These are phyloP conservation scores for Articulospora tetracladia DNA, from an alignment of 495 filamentous ascomycete species.

Conservation along the genomic window DNA sequence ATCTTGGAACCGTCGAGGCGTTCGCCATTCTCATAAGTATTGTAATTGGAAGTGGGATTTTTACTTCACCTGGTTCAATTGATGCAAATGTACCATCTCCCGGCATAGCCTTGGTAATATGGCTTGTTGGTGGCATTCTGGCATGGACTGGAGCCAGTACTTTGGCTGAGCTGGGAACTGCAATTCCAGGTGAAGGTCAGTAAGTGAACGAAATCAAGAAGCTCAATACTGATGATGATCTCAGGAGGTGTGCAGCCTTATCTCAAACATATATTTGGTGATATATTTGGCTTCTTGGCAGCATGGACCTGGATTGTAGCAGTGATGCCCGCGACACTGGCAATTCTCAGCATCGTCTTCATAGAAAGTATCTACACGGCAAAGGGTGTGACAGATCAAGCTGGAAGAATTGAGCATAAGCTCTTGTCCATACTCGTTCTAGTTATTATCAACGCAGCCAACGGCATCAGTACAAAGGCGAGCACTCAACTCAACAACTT, in stretches of 20 bases:
- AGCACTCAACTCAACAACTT: constrained; percentile 50
- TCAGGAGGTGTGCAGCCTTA: constrained; percentile 50
- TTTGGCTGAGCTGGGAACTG: constrained; percentile 51
- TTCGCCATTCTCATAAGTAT: constrained; percentile 54
- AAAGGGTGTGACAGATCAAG: constrained; percentile 38
- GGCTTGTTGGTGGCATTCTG: constrained; percentile 48
- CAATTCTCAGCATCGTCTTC: constrained; percentile 56
- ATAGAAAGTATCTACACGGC: constrained; percentile 51
- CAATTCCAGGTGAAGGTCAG: constrained; percentile 44
- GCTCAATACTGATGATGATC: neutral
- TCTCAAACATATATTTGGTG: constrained; percentile 51
- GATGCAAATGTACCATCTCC: constrained; percentile 54
- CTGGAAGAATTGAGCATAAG: constrained; percentile 39
- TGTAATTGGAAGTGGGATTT: constrained; percentile 52
- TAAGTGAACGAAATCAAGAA: neutral
- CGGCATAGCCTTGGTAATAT: constrained; percentile 45
- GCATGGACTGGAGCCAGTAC: constrained; percentile 53
- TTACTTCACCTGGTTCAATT: constrained; percentile 52
- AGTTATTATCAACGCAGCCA: constrained; percentile 42
- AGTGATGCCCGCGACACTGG: constrained; percentile 53
- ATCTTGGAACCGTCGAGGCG: constrained; percentile 44
- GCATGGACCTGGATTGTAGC: constrained; percentile 58
- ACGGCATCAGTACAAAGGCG: constrained; percentile 52
- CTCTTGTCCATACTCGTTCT: constrained; percentile 42
- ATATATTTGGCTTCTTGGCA: constrained; percentile 48